Evolutionary conservation across 306 rosid genomes (phyloP).

Genomic region (Cucumis melo): DNA sequence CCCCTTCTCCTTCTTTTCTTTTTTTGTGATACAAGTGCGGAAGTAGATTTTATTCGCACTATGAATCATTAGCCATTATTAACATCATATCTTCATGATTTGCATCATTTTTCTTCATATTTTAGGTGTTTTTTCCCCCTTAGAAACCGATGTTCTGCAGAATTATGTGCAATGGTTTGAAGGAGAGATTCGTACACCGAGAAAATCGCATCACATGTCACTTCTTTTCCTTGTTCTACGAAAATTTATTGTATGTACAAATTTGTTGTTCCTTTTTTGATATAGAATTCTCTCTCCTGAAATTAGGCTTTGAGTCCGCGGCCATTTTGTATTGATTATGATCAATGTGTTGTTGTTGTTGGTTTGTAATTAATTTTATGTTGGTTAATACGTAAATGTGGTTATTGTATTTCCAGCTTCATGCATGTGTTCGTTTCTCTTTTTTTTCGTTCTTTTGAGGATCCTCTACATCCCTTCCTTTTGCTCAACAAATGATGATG

Average conservation of each 20-base stretch:
- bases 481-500: not conserved
- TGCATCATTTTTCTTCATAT: not conserved
- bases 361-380: not conserved
- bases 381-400: not conserved
- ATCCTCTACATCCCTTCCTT: not conserved
- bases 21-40: slow-evolving; percentile 19
- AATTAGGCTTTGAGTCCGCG: not conserved
- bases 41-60: slow-evolving; percentile 1
- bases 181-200: not conserved
- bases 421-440: not conserved
- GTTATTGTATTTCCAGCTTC: not conserved
- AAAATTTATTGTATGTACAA: not conserved
- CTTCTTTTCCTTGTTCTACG: not conserved
- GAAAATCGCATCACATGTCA: not conserved
- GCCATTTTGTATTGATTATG: not conserved
- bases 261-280: not conserved
- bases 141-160: not conserved
- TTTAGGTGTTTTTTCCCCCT: not conserved
- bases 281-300: not conserved
- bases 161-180: not conserved
- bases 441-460: no score
- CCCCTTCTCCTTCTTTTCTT: not conserved
- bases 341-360: not conserved
- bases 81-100: not conserved
- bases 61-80: not conserved